Evolutionary conservation across 2,329 filamentous ascomycete species (phyloP).

Genomic region (Nannizziopsis barbatae): DNA sequence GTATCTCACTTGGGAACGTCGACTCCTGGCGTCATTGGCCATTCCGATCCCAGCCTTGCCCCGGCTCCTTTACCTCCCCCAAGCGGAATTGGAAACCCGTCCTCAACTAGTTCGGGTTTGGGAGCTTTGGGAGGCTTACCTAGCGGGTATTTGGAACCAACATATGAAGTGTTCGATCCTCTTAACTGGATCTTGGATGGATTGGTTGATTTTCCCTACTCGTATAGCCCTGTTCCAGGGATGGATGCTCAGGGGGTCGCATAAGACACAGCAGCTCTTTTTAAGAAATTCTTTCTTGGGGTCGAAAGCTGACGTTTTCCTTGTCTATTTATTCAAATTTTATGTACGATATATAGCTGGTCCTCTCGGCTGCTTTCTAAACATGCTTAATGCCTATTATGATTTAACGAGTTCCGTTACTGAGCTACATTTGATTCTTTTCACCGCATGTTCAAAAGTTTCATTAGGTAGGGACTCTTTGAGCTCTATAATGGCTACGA

Average conservation of each 20-base stretch:
- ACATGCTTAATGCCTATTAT: too few relatives aligned
- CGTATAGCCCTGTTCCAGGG: conserved; percentile 46
- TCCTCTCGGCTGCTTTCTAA: too few relatives aligned
- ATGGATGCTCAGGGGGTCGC: conserved; percentile 34
- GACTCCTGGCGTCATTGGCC: conserved; percentile 23
- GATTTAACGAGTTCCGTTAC: too few relatives aligned
- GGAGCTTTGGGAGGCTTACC: conserved; percentile 23
- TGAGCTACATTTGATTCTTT: too few relatives aligned
- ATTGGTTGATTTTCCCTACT: conserved; percentile 67
- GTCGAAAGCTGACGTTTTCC: not conserved
- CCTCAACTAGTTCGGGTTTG: conserved; percentile 14
- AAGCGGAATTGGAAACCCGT: conserved; percentile 22
- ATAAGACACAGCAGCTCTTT: conserved; percentile 15
- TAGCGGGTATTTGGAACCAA: conserved; percentile 51
- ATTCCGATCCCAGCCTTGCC: conserved; percentile 35
- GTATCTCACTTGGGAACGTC: conserved; percentile 35
- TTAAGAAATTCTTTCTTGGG: not conserved
- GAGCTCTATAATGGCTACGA: too few relatives aligned
- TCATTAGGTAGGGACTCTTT: too few relatives aligned
- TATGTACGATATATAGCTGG: too few relatives aligned
- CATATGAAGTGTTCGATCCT: conserved; percentile 83
- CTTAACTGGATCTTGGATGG: conserved; percentile 90
- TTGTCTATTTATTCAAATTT: not conserved
- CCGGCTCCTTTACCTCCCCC: conserved; percentile 28
- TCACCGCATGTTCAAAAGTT: too few relatives aligned